Percentiles rank a stretch among this genome's conserved stretches.
Evolutionary conservation across 108 stramenopile species (phyloP).

Genomic region (Skeletonema menzelii): DNA sequence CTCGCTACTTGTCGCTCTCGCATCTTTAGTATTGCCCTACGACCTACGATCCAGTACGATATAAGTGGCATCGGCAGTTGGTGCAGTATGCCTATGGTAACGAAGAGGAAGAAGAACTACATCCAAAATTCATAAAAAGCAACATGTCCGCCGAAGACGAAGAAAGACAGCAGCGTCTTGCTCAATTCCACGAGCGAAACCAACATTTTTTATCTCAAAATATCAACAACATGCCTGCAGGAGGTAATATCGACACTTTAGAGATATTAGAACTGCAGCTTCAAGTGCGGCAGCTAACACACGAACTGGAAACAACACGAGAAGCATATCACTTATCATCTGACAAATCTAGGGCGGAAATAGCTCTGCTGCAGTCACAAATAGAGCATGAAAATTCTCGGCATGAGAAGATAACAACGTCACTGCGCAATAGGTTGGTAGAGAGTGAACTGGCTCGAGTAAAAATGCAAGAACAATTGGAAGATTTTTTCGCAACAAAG

Average conservation of each 20-base stretch:
- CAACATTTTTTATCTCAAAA: conserved; percentile 7
- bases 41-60: too few relatives aligned
- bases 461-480: conserved; percentile 32
- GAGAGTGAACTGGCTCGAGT: conserved; percentile 30
- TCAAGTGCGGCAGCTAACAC: conserved; percentile 11
- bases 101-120: too few relatives aligned
- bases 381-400: conserved; percentile 15
- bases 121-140: neutral
- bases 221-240: neutral
- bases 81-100: too few relatives aligned
- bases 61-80: too few relatives aligned
- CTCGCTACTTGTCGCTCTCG: too few relatives aligned
- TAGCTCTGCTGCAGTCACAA: conserved; percentile 14
- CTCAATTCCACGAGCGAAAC: conserved; percentile 6
- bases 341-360: conserved; percentile 35
- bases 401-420: conserved; percentile 22
- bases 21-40: too few relatives aligned
- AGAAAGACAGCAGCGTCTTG: neutral
- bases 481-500: conserved; percentile 1
- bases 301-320: conserved; percentile 19
- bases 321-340: conserved; percentile 19
- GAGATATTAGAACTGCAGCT: neutral
- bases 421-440: conserved; percentile 18
- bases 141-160: neutral
- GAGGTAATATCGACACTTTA: neutral